Conservation (phyloP, 495 filamentous ascomycete species). For the Lepidopterella palustris region DNA sequence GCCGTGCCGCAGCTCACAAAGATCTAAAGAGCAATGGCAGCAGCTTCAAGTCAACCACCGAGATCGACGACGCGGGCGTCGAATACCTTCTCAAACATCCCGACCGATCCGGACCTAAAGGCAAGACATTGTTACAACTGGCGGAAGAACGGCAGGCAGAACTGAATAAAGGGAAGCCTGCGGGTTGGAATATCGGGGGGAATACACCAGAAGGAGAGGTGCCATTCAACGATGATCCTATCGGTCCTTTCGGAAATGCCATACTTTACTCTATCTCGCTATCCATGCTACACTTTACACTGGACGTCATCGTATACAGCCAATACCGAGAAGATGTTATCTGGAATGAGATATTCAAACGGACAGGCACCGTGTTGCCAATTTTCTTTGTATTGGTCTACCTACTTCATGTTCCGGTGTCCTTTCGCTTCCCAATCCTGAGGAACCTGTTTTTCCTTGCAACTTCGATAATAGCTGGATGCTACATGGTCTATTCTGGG, state of each 20-base stretch:
- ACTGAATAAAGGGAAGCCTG: conserved; percentile 16
- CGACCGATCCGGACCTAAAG: conserved; percentile 49
- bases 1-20: conserved; percentile 21
- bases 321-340: conserved; percentile 73
- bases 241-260: conserved; percentile 53
- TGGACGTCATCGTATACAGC: conserved; percentile 84
- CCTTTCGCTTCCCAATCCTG: conserved; percentile 30
- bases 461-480: conserved; percentile 53
- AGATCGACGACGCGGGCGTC: conserved; percentile 35
- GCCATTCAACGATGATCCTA: conserved; percentile 31
- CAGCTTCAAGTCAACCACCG: conserved; percentile 37
- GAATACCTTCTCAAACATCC: conserved; percentile 49
- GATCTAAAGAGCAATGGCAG: background rate
- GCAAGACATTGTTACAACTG: conserved; percentile 57
- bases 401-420: conserved; percentile 45
- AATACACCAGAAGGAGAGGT: conserved; percentile 32
- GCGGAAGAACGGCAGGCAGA: conserved; percentile 48
- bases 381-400: conserved; percentile 58
- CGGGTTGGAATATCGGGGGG: conserved; percentile 28
- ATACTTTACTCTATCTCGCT: conserved; percentile 66
- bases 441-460: conserved; percentile 58
- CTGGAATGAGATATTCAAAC: conserved; percentile 49
- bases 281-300: conserved; percentile 74
- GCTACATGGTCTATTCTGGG: conserved; percentile 71
- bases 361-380: conserved; percentile 45